phyloP scores from a whole-genome alignment of 2,329 filamentous ascomycete species.

The Ophiostoma himal-ulmi region DNA sequence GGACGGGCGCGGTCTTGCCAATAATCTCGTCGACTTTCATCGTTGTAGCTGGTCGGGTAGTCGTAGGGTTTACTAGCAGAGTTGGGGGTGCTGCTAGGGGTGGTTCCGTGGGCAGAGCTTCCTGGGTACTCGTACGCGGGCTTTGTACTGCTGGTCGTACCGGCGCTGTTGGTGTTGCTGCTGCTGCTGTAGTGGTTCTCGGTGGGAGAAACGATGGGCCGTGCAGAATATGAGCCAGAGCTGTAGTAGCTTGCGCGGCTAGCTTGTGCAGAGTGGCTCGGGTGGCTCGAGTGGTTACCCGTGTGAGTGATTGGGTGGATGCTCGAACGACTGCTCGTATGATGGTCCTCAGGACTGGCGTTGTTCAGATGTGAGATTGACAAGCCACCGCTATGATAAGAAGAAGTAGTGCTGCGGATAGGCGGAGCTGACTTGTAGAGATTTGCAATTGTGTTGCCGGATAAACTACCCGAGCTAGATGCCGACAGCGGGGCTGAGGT shows the following conservation, averaged over 20 bases:
- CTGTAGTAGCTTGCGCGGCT: neutral
- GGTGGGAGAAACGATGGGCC: constrained; percentile 15
- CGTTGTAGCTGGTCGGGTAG: constrained; percentile 36
- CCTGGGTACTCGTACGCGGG: neutral
- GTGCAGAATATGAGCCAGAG: constrained; percentile 15
- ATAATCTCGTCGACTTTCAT: constrained; percentile 72
- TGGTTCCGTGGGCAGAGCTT: neutral
- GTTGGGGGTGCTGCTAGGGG: neutral
- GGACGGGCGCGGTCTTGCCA: constrained; percentile 52
- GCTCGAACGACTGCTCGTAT: neutral
- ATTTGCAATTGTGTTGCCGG: neutral
- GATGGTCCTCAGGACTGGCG: neutral
- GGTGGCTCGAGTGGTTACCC: neutral
- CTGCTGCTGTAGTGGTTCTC: constrained; percentile 15
- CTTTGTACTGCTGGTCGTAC: neutral
- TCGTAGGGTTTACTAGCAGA: constrained; percentile 32
- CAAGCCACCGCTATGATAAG: neutral
- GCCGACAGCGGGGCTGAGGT: neutral
- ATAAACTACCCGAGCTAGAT: neutral
- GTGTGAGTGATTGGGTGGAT: neutral
- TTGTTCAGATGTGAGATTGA: constrained; percentile 6
- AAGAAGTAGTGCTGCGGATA: neutral
- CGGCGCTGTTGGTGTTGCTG: neutral
- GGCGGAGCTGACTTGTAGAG: constrained; percentile 3
- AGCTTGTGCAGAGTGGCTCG: neutral